Base-by-base conservation (phyloP, 2,329 filamentous ascomycete species). In the Moelleriella libera region DNA sequence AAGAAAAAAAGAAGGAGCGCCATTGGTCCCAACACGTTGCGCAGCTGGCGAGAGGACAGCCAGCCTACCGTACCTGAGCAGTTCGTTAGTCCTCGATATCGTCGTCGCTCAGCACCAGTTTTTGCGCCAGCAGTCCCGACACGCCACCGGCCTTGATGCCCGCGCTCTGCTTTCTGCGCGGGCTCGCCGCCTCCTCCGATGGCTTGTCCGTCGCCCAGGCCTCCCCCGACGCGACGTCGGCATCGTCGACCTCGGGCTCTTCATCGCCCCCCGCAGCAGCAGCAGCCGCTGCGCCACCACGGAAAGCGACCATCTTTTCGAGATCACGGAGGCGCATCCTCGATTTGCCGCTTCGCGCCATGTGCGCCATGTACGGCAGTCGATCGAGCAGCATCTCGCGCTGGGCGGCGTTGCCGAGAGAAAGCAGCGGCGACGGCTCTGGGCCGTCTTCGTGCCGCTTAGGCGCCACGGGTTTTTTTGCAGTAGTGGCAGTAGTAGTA, bases 371-470 rank as follows among this genome's bases (percentile, higher is more conserved):
- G 62, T 94, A 97, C 0, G 92, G 92, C 0, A 98, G 72, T 7
- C 88, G 80, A 53, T 97, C 87, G 29, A 96, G 75, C 0, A 96
- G 65, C 68, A 92, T 74, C 61, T 90, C 86, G 41, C 74, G 74
- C 37, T 81, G 80, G 4, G 82, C 80, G 4, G 82, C 78, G 51
- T 71, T 80, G 42, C 82, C 81, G 2, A 82, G 71, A 0, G 78
- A 76, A 12, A 82, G 67, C 1, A 76, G 62, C 1, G 73, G 71
- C 1, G 62, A 47, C 1, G 59, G 48, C 0, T 58, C 49, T 12
- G 56, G 47, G 42, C 51, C 47, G 29, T 60, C 56, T 28, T 54
- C 53, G 14, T 37, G 14, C 2, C 46, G 34, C 42, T 52, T 48
- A 21, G n/a, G n/a, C n/a, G 46, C 39, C 11, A 51, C 47, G 10